phyloP scores from a whole-genome alignment of 2,329 filamentous ascomycete genomes.

The Penicillium sp. region DNA sequence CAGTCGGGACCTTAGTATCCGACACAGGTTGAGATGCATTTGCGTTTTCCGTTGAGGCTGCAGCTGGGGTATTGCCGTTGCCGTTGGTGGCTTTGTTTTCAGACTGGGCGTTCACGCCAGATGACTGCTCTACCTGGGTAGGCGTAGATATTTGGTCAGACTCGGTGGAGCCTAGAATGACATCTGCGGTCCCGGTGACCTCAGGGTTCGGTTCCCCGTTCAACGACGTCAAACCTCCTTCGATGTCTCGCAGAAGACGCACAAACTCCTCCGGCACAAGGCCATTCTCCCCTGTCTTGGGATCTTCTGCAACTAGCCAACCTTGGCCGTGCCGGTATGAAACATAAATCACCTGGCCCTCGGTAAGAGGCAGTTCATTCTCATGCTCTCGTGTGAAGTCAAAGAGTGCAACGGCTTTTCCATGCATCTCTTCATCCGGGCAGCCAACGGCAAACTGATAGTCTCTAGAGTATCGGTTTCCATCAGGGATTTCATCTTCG shows the following conservation, averaged over 20 bases:
- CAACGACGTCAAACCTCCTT: constrained; percentile 77
- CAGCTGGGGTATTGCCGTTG: constrained; percentile 9
- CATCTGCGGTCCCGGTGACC: constrained; percentile 48
- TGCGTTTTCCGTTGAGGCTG: neutral
- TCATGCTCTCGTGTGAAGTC: constrained; percentile 95
- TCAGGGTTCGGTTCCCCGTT: constrained; percentile 51
- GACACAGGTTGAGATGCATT: constrained; percentile 5
- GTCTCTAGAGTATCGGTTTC: constrained; percentile 76
- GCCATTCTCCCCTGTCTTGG: constrained; percentile 88
- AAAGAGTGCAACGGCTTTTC: constrained; percentile 91
- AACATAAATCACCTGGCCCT: constrained; percentile 95
- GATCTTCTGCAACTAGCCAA: constrained; percentile 95
- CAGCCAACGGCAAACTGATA: constrained; percentile 95
- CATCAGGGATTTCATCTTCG: constrained; percentile 55
- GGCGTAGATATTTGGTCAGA: constrained; percentile 34
- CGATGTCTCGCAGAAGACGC: constrained; percentile 84
- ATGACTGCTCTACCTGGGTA: constrained; percentile 27
- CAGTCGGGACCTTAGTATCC: neutral
- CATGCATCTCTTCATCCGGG: constrained; percentile 96
- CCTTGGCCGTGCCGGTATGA: constrained; percentile 95
- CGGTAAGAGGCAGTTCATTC: constrained; percentile 86
- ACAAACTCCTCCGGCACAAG: constrained; percentile 97
- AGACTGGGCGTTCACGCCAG: neutral
- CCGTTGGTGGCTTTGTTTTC: constrained; percentile 10
- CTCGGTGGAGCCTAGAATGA: constrained; percentile 54